These are phyloP conservation scores for Debaryomycetaceae sp. DNA, from an alignment of 1,139 yeast species.

Conservation along the genomic window DNA sequence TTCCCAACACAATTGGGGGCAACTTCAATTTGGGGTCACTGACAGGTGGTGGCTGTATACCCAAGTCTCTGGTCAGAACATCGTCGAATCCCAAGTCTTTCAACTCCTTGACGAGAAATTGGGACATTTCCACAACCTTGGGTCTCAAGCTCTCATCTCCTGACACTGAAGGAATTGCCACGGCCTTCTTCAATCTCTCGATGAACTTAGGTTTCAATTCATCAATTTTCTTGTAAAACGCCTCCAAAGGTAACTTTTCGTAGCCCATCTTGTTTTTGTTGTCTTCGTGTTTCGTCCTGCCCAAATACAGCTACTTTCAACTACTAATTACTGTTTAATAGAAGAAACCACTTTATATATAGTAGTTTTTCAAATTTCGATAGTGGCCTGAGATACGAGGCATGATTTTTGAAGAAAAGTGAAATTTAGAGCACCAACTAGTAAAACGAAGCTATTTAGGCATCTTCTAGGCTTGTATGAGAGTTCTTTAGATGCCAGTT, in stretches of 20 bases:
- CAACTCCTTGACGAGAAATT: constrained; percentile 71
- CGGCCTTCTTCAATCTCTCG: constrained; percentile 69
- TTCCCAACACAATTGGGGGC: constrained; percentile 90
- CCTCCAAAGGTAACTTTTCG: constrained; percentile 41
- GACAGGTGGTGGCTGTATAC: constrained; percentile 86
- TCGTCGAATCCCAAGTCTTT: constrained; percentile 72
- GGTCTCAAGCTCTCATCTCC: constrained; percentile 86
- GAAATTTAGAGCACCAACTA: not conserved
- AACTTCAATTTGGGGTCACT: constrained; percentile 59
- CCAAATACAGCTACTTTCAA: too few relatives aligned
- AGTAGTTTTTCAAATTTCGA: not conserved
- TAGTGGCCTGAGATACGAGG: not conserved
- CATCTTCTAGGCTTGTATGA: too few relatives aligned
- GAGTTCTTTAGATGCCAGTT: too few relatives aligned
- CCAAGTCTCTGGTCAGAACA: constrained; percentile 77
- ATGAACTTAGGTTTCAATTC: constrained; percentile 69
- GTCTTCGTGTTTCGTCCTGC: too few relatives aligned
- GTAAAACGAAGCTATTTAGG: too few relatives aligned
- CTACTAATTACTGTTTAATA: not conserved
- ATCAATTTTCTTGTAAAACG: constrained; percentile 58
- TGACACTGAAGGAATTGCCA: constrained; percentile 92
- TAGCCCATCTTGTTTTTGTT: constrained; percentile 20
- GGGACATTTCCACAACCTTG: constrained; percentile 81
- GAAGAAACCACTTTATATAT: not conserved
- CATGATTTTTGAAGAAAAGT: not conserved